Base-by-base conservation (phyloP, 2,329 filamentous ascomycete genomes). In the Shiraia bambusicola region DNA sequence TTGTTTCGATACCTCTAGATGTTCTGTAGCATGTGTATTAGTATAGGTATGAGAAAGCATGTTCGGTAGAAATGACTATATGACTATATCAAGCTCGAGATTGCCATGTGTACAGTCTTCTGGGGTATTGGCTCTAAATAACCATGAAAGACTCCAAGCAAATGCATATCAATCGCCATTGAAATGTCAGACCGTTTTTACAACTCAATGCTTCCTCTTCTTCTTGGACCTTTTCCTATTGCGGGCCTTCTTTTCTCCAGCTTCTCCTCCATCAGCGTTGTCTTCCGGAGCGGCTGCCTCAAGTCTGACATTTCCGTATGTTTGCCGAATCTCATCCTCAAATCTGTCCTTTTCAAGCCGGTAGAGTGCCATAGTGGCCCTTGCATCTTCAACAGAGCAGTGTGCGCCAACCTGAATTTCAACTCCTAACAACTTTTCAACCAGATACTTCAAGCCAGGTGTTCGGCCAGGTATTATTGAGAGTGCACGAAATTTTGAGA, bases 361-460 rank as follows among this genome's bases (percentile, higher is more conserved):
- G 62, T 95, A 97, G 29, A 98, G 72, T 41, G 92, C 72, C 90
- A 98, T 97, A 1, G 90, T 85, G 4, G 88, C 89, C 53, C 89
- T 77, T 2, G 93, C 93, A 74, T 98, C 93, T 58, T 84, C 81
- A 40, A 84, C 73, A 57, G 77, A 80, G 38, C 76, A 80, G 71
- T 84, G 81, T 47, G 77, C 76, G 2, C 79, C 80, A 4, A 71
- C 72, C 59, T 84, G 81, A 19, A 84, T 83, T 42, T 77, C 75
- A 40, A 82, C 58, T 0, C 81, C 81, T 26, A 84, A 56, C 40
- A 82, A 68, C 51, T 79, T 76, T 45, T 74, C 74, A 14, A 78
- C 79, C 43, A 84, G 56, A 40, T 78, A 70, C 63, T 81, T 79
- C 54, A 93, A 63, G 5, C 82, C 81, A 3, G 88, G 88, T 49